Evolutionary conservation across 2,329 filamentous ascomycete species (phyloP).

Genomic region (Nigrospora osmanthi): DNA sequence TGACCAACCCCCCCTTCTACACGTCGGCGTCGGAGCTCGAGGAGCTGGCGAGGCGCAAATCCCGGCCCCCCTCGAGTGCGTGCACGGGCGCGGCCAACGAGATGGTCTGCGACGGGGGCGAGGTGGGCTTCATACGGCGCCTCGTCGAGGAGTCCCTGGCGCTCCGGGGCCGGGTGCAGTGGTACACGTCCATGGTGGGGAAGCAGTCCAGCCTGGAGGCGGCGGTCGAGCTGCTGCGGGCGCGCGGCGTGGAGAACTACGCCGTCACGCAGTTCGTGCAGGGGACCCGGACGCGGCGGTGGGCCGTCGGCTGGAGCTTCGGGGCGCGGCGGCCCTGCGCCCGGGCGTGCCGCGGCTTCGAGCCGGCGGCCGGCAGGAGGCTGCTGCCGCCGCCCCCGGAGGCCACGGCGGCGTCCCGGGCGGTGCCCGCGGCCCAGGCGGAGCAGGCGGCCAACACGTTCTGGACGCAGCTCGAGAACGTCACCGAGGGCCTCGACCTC

Average conservation of each 20-base stretch:
- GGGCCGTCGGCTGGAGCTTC: constrained; percentile 89
- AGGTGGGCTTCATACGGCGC: constrained; percentile 63
- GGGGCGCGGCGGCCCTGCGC: constrained; percentile 51
- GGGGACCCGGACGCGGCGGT: constrained; percentile 70
- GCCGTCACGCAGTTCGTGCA: constrained; percentile 76
- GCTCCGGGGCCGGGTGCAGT: constrained; percentile 56
- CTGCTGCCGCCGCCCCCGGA: constrained; percentile 36
- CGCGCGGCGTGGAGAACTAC: constrained; percentile 61
- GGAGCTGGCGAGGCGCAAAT: constrained; percentile 57
- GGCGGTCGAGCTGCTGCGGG: constrained; percentile 51
- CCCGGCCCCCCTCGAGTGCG: constrained; percentile 59
- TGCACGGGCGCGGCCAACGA: constrained; percentile 73
- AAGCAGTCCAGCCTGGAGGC: constrained; percentile 63
- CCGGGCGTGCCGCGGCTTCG: constrained; percentile 33
- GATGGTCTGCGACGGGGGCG: constrained; percentile 78
- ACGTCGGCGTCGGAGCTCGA: constrained; percentile 62
- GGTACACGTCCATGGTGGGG: constrained; percentile 90
- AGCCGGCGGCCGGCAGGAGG: constrained; percentile 28
- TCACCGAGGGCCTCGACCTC: constrained; percentile 50
- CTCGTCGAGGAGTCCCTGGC: constrained; percentile 63
- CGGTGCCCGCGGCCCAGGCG: constrained; percentile 10
- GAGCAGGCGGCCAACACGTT: constrained; percentile 20
- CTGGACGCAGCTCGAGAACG: constrained; percentile 28
- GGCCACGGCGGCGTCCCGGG: constrained; percentile 27
- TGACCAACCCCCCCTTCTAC: constrained; percentile 97